These are phyloP conservation scores for Magnusiomyces suaveolens DNA, from an alignment of 1,139 yeast species.

Conservation along the genomic window DNA sequence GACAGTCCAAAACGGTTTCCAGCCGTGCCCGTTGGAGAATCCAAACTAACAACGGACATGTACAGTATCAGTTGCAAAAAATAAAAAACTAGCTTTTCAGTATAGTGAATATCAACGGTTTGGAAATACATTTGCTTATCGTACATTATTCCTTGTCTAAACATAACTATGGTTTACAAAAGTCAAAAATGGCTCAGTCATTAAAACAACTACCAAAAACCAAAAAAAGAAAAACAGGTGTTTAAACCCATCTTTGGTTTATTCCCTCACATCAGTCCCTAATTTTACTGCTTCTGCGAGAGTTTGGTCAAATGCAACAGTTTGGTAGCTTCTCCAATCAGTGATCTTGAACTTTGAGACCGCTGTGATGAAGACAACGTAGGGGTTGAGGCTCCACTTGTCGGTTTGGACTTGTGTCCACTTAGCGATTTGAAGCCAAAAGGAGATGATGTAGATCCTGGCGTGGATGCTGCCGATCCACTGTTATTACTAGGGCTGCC, in stretches of 20 bases:
- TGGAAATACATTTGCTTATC: too few relatives aligned
- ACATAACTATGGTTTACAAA: too few relatives aligned
- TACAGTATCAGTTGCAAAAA: too few relatives aligned
- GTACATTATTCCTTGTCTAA: too few relatives aligned
- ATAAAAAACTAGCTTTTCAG: too few relatives aligned
- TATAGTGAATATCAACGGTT: too few relatives aligned
- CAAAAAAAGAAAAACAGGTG: neutral
- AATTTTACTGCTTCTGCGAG: neutral
- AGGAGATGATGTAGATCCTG: neutral
- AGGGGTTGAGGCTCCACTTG: constrained; percentile 3
- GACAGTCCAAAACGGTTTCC: too few relatives aligned
- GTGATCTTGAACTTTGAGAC: constrained; percentile 6
- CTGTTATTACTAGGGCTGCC: neutral
- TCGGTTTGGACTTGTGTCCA: neutral
- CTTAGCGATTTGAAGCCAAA: neutral
- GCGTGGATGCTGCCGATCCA: neutral
- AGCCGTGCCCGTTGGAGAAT: too few relatives aligned
- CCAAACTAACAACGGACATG: too few relatives aligned
- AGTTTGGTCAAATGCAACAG: constrained; percentile 7
- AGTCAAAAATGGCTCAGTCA: too few relatives aligned
- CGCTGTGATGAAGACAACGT: constrained; percentile 1
- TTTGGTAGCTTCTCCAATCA: constrained; percentile 11
- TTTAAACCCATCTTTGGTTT: neutral
- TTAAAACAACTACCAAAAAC: neutral
- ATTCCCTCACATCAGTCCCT: neutral